phyloP scores from a whole-genome alignment of 2,329 filamentous ascomycete species.

The Fusarium bulbicola region DNA sequence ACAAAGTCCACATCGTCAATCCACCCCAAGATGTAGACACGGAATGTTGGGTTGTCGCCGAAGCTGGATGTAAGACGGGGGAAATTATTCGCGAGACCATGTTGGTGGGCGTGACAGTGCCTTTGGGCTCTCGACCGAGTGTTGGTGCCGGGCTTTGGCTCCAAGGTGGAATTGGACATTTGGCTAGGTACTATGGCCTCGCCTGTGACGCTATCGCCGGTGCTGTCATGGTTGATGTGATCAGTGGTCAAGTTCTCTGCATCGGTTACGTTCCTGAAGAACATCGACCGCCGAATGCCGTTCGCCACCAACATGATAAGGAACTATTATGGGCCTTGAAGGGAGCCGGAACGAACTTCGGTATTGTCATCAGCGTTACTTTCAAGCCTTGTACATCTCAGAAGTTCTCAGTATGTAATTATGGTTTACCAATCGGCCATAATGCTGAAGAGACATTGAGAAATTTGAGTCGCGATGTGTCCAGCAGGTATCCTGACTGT shows the following conservation, averaged over 20 bases:
- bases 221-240: conserved; percentile 64
- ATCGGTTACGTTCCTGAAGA: conserved; percentile 61
- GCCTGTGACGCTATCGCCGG: conserved; percentile 69
- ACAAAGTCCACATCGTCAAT: conserved; percentile 56
- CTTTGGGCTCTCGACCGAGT: conserved; percentile 68
- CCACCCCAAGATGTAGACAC: conserved; percentile 17
- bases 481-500: conserved; percentile 51
- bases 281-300: conserved; percentile 51
- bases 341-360: conserved; percentile 68
- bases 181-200: conserved; percentile 64
- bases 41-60: conserved; percentile 57
- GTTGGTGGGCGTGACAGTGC: conserved; percentile 61
- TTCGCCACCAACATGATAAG: conserved; percentile 56
- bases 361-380: conserved; percentile 62
- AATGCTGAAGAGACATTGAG: conserved; percentile 47
- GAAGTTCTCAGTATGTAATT: conserved; percentile 52
- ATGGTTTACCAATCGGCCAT: conserved; percentile 44
- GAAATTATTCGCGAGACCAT: conserved; percentile 61
- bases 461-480: conserved; percentile 52
- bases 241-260: conserved; percentile 56
- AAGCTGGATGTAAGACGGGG: conserved; percentile 64
- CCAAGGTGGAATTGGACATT: conserved; percentile 71
- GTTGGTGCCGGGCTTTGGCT: conserved; percentile 71
- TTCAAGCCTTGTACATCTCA: conserved; percentile 58
- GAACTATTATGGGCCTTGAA: conserved; percentile 66